phyloP scores from a whole-genome alignment of 2,329 filamentous ascomycete species.

The Penicillium sp. region DNA sequence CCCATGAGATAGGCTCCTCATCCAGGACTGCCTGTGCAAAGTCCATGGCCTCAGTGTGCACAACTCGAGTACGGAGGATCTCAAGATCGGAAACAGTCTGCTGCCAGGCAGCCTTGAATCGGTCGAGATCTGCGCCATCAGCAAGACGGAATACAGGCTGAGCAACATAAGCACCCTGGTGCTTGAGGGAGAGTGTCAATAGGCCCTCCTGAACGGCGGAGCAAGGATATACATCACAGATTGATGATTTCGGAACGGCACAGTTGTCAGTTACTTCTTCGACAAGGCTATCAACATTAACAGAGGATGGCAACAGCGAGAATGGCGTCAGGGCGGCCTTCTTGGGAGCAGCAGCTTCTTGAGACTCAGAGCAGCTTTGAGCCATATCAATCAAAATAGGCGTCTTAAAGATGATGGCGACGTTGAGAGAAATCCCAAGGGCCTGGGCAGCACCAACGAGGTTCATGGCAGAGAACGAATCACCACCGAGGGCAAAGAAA shows the following conservation, averaged over 20 bases:
- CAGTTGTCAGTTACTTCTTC: constrained; percentile 38
- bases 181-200: constrained; percentile 54
- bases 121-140: constrained; percentile 41
- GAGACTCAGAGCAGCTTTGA: constrained; percentile 26
- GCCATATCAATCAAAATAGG: constrained; percentile 52
- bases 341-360: background rate
- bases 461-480: constrained; percentile 54
- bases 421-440: constrained; percentile 45
- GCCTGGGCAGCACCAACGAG: constrained; percentile 48
- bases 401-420: constrained; percentile 50
- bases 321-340: constrained; percentile 28
- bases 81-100: constrained; percentile 49
- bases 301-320: constrained; percentile 30
- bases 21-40: constrained; percentile 49
- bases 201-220: constrained; percentile 51
- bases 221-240: constrained; percentile 49
- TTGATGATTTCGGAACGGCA: constrained; percentile 28
- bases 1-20: constrained; percentile 41
- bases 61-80: constrained; percentile 55
- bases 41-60: constrained; percentile 42
- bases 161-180: constrained; percentile 54
- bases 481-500: constrained; percentile 53
- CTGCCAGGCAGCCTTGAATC: constrained; percentile 54
- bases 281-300: constrained; percentile 25
- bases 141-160: constrained; percentile 50